phyloP scores from a whole-genome alignment of 2,329 filamentous ascomycete species.

The Chrysoporthe cubensis region DNA sequence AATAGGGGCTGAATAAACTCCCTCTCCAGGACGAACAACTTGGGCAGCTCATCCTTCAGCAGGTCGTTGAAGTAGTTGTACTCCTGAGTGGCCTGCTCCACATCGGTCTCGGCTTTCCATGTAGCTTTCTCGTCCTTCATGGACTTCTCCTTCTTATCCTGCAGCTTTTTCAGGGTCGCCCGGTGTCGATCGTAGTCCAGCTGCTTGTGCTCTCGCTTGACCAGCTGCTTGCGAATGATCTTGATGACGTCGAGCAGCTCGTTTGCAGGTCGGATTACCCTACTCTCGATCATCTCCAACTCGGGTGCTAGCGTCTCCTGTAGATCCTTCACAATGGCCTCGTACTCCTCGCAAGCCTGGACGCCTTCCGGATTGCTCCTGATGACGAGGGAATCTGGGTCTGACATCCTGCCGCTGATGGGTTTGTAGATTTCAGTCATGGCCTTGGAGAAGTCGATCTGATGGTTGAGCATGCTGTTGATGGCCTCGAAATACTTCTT shows the following conservation, averaged over 20 bases:
- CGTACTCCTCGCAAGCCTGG: conserved; percentile 93
- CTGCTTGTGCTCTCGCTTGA: conserved; percentile 96
- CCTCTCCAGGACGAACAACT: conserved; percentile 84
- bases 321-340: conserved; percentile 85
- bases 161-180: conserved; percentile 83
- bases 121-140: conserved; percentile 97
- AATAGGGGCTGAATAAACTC: conserved; percentile 97
- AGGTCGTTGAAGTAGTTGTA: conserved; percentile 98
- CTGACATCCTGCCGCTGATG: conserved; percentile 93
- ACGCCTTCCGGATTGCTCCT: conserved; percentile 95
- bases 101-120: conserved; percentile 92
- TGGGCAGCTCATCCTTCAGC: conserved; percentile 92
- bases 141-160: conserved; percentile 96
- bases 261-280: conserved; percentile 89
- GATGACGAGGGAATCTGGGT: conserved; percentile 79
- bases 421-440: conserved; percentile 98
- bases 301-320: conserved; percentile 88
- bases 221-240: conserved; percentile 82
- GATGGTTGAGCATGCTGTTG: conserved; percentile 95
- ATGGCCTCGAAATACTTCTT: conserved; percentile 98
- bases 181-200: conserved; percentile 93
- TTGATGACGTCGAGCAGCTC: conserved; percentile 96
- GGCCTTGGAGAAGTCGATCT: conserved; percentile 97
- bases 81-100: conserved; percentile 90
- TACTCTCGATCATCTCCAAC: conserved; percentile 93